These are phyloP conservation scores for Silene noctiflora DNA, from an alignment of 179 eudicot genomes.

Conservation along the genomic window DNA sequence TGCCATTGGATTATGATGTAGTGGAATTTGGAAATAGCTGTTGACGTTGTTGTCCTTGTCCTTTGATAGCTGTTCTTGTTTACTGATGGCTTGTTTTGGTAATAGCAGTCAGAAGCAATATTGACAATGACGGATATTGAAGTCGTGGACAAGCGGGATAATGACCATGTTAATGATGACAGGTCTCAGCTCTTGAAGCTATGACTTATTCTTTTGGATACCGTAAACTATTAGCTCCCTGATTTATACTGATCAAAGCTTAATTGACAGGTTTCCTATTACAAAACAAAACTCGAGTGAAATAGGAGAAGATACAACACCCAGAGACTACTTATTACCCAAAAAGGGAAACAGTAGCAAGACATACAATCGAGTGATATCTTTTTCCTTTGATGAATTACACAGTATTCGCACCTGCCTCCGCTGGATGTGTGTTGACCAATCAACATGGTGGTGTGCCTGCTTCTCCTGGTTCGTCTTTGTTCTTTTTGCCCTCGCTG, in stretches of 20 bases:
- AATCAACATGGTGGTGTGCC: constrained; percentile 39
- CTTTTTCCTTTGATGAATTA: constrained; percentile 57
- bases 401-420: constrained; percentile 61
- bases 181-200: not conserved
- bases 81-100: not conserved
- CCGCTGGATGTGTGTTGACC: constrained; percentile 79
- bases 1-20: not conserved
- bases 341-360: constrained; percentile 16
- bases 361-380: constrained; percentile 31
- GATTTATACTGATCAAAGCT: not conserved
- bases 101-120: not conserved
- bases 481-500: constrained; percentile 40
- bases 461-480: constrained; percentile 63
- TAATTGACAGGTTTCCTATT: not conserved
- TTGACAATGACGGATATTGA: constrained; percentile 13
- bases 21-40: not conserved
- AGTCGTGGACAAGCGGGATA: not conserved
- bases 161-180: not conserved
- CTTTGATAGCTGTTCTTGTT: not conserved
- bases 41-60: not conserved
- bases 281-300: constrained; percentile 12
- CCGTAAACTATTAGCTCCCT: not conserved
- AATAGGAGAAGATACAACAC: constrained; percentile 27
- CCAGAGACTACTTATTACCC: constrained; percentile 18
- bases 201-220: not conserved